Evolutionary conservation across 208 protist species (phyloP), one percentile per base, ranked within the genome.

Genomic region (Crithidia expoeki): DNA sequence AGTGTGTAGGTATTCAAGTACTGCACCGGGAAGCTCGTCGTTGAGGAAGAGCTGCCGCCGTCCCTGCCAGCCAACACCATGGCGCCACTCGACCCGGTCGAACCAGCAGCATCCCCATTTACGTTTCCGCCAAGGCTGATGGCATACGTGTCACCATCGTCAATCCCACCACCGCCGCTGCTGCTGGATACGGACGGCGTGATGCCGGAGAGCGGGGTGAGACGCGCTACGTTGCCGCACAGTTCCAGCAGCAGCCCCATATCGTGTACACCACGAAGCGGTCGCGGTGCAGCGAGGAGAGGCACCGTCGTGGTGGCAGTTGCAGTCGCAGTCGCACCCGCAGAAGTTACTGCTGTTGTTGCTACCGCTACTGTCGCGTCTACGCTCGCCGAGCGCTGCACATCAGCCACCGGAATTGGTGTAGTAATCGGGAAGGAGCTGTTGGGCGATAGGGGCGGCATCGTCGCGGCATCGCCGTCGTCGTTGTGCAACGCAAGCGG

Each of bases 161-260:
- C 50, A 32, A 3, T 7, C 50, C 50, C 23, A 9, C 25, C 53
- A 58, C 28, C 9, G 40, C 46, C 44, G 38, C 68, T 51, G 32
- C 59, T 42, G 11, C 21, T 16, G 9, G 57, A 36, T 28, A 16
- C 6, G 30, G 62, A 34, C 17, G 56, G 30, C 34, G 62, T 67
- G 27, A 69, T 68, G 42, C 72, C 38, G 17, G 64, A 65, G 12
- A 77, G 72, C n/a, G 72, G 64, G 3, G 72, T 67, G 28, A 77
- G 64, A 19, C 64, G 72, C 16, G 36, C 72, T 6, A 77, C 30
- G 32, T 66, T 68, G 17, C 72, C 64, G 51, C 72, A 77, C 49
- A 77, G 44, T 58, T 67, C 72, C n/a, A 77, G 64, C 57, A 77
- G 42, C 50, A 77, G 49, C 19, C 60, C 56, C 72, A 77, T 77